Base-by-base conservation (phyloP, 2,329 filamentous ascomycete species). In the Capronia coronata region DNA sequence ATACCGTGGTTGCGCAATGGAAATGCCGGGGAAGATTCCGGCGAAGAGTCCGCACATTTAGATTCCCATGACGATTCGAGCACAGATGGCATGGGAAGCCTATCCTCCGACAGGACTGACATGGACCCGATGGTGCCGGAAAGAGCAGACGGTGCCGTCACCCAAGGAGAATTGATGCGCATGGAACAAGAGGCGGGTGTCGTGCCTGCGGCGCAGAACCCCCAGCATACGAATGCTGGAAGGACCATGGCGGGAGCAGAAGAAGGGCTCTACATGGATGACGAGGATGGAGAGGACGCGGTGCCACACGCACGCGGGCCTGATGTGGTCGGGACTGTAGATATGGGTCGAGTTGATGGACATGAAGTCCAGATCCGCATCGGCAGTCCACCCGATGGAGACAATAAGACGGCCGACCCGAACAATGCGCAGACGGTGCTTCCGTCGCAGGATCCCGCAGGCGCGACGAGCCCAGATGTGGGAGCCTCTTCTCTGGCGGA, bases 161-260 rank as follows among this genome's bases (percentile, higher is more conserved):
- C 86, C 1, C 88, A 94, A 67, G 87, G 87, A 41, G 88, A 94
- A 66, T 74, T 94, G 18, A 72, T 94, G 19, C 76, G 88, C n/a
- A 86, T 93, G 67, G 88, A 94, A 66, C 88, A 94, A 68, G 80
- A 85, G 63, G 84, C 86, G 1, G 86, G 86, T 30, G 80, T 91
- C 13, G 83, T 91, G 5, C 84, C 87, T 19, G 77, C 82, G 27
- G 78, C 74, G 49, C 69, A 80, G 19, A 57, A 53, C 48, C 49
- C 48, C 41, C 56, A 68, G 54, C 64, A 75, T 21, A 42, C 51
- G 14, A 61, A 61, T 29, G 61, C 64, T 4, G 51, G 63, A 13
- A 61, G 66, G 34, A 43, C 22, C 7, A 43, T 46, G 39, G 48
- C 42, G 3, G 52, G 44, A 6, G 58, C 69, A 48, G 68, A 69